Conservation (phyloP, 2,329 filamentous ascomycete species). For the Nemania diffusa region DNA sequence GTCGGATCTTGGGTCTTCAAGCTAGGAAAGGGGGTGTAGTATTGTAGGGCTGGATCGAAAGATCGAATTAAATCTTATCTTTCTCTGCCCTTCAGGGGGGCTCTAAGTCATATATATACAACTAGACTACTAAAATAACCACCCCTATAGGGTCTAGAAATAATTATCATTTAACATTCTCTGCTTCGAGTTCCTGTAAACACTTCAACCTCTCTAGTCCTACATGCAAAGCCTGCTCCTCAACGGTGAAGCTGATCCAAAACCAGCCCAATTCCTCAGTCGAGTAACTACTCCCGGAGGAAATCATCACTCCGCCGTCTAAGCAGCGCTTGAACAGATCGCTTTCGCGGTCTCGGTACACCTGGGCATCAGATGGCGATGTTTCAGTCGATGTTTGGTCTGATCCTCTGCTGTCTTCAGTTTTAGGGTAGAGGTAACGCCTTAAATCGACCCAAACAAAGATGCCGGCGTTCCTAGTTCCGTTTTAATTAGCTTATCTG, state of each 20-base stretch:
- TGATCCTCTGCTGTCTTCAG: not conserved
- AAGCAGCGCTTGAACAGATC: not conserved
- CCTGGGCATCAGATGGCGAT: not conserved
- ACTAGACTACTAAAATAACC: too few relatives aligned
- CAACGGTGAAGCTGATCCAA: slow-evolving; percentile 3
- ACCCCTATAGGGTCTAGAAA: too few relatives aligned
- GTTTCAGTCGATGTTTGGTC: too few relatives aligned
- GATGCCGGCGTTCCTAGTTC: not conserved
- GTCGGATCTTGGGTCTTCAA: too few relatives aligned
- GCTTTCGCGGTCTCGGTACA: not conserved
- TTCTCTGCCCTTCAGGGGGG: too few relatives aligned
- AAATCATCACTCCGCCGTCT: not conserved
- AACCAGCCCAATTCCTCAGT: slow-evolving; percentile 5
- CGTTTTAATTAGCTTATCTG: not conserved
- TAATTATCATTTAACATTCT: too few relatives aligned
- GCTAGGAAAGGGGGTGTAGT: too few relatives aligned
- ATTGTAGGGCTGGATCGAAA: too few relatives aligned
- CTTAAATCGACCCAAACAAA: not conserved
- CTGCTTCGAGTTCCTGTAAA: too few relatives aligned
- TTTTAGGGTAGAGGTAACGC: not conserved
- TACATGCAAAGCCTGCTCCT: not conserved
- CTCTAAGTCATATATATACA: too few relatives aligned
- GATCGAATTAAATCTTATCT: too few relatives aligned
- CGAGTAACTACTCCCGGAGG: not conserved
- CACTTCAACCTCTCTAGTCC: too few relatives aligned